These are phyloP conservation scores for Diplodia sapinea DNA, from an alignment of 2,329 filamentous ascomycete species.

Conservation along the genomic window DNA sequence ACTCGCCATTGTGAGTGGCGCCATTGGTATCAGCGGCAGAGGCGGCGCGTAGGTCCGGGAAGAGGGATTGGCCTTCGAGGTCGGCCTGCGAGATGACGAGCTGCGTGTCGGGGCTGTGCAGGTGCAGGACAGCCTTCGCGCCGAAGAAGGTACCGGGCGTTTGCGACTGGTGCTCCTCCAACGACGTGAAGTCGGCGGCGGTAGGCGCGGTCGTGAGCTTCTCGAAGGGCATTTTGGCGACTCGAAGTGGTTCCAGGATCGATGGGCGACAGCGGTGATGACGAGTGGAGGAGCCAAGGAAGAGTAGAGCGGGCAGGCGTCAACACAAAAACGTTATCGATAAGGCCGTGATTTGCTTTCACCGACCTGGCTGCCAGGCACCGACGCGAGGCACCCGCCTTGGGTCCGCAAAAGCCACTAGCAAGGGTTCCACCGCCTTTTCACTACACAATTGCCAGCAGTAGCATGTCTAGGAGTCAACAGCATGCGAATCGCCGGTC, in stretches of 20 bases:
- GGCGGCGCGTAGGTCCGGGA: conserved; percentile 18
- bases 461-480: background rate
- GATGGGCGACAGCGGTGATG: background rate
- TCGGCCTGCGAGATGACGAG: conserved; percentile 64
- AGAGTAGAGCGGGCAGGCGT: background rate
- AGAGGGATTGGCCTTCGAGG: conserved; percentile 53
- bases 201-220: conserved; percentile 65
- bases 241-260: background rate
- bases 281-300: background rate
- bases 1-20: conserved; percentile 29
- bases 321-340: conserved; percentile 25
- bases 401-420: background rate
- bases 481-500: background rate
- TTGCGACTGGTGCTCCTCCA: conserved; percentile 72
- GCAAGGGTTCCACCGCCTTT: background rate
- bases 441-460: no score
- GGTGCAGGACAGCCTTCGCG: conserved; percentile 73
- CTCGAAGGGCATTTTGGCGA: conserved; percentile 45
- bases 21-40: conserved; percentile 26
- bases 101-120: conserved; percentile 62
- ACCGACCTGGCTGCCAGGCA: conserved; percentile 5
- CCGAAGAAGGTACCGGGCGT: conserved; percentile 76
- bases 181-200: conserved; percentile 64
- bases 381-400: background rate
- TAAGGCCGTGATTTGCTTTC: background rate